Percentiles rank a stretch among this genome's conserved stretches.
Conservation (phyloP, 306 rosid genomes). For the Cucumis cinereus region DNA sequence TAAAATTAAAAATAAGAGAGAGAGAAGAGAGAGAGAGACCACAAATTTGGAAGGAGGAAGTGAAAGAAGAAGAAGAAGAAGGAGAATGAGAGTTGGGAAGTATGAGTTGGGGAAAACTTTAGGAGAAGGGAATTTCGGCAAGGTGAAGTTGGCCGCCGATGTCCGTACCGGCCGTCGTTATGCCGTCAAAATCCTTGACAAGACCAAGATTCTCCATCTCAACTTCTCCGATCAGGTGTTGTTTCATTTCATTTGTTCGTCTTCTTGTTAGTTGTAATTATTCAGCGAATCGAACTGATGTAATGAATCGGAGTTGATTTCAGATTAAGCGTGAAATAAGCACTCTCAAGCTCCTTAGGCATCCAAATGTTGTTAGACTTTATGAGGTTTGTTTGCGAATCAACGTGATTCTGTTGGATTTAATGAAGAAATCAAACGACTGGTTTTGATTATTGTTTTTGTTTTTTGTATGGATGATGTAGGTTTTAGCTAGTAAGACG, state of each 20-base stretch:
- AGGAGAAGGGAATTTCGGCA: constrained; percentile 85
- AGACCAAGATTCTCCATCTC: constrained; percentile 42
- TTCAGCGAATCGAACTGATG: background rate
- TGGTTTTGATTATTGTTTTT: background rate
- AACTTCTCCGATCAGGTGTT: constrained; percentile 64
- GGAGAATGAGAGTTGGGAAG: constrained; percentile 53
- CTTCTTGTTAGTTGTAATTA: background rate
- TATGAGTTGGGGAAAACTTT: constrained; percentile 69
- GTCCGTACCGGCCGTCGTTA: constrained; percentile 36
- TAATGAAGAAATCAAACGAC: background rate
- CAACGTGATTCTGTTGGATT: background rate
- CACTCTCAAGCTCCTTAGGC: constrained; percentile 71
- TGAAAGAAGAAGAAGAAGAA: background rate
- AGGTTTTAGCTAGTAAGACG: constrained; percentile 93
- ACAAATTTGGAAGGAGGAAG: background rate
- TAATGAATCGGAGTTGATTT: constrained; percentile 7
- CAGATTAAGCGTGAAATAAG: constrained; percentile 91
- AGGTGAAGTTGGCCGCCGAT: constrained; percentile 64
- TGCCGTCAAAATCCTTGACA: constrained; percentile 73
- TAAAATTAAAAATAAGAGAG: background rate
- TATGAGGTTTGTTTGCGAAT: constrained; percentile 45
- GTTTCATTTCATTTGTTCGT: background rate
- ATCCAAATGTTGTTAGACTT: constrained; percentile 75
- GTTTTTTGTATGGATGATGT: background rate
- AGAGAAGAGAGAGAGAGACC: background rate